These are phyloP conservation scores for Anthostomella pinea DNA, from an alignment of 2,329 filamentous ascomycete species.

Conservation along the genomic window DNA sequence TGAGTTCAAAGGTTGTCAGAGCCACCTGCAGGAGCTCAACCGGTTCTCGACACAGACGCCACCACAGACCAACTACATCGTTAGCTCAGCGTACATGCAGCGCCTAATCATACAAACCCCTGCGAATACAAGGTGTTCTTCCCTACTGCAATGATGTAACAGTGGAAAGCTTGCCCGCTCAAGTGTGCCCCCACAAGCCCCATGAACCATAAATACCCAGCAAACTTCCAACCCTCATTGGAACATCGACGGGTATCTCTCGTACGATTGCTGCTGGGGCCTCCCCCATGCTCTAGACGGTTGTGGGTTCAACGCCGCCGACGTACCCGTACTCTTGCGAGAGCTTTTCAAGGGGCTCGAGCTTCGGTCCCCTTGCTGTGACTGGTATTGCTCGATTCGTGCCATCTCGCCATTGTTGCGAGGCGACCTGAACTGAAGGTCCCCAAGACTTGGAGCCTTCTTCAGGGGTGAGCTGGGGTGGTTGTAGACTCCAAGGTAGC, in stretches of 20 bases:
- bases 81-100: too few species aligned
- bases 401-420: slow-evolving; percentile 63
- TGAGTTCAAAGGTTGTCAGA: too few species aligned
- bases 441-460: slow-evolving; percentile 65
- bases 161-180: slow-evolving; percentile 2
- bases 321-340: slow-evolving; percentile 29
- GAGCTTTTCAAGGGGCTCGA: slow-evolving; percentile 27
- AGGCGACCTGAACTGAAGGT: slow-evolving; percentile 50
- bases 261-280: slow-evolving; percentile 20
- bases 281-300: slow-evolving; percentile 21
- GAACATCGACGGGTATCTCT: slow-evolving; percentile 36
- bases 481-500: slow-evolving; percentile 75
- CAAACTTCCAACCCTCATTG: slow-evolving; percentile 15
- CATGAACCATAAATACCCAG: not conserved
- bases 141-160: too few species aligned
- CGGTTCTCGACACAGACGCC: too few species aligned
- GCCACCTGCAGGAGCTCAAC: too few species aligned
- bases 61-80: too few species aligned
- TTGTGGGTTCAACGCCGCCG: slow-evolving; percentile 14
- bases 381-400: slow-evolving; percentile 48
- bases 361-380: slow-evolving; percentile 26
- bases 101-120: too few species aligned
- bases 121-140: too few species aligned
- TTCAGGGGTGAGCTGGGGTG: slow-evolving; percentile 81
- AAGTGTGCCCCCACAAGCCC: not conserved